phyloP scores from a whole-genome alignment of 257 asterid species.

The Solanum rostratum region DNA sequence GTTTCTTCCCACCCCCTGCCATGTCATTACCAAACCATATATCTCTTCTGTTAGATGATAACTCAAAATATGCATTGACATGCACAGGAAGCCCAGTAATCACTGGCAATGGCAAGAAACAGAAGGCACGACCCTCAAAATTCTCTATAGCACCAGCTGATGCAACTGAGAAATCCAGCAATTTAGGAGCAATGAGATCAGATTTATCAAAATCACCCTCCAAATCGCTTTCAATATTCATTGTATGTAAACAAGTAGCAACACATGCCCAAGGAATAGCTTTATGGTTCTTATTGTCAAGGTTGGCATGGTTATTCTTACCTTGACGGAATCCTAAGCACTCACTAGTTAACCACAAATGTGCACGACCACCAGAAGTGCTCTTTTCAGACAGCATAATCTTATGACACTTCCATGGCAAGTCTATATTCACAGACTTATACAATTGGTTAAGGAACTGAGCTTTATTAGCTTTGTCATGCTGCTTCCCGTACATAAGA shows the following conservation, averaged over 20 bases:
- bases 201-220: conserved; percentile 21
- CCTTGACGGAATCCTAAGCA: conserved; percentile 46
- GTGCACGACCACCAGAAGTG: conserved; percentile 42
- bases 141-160: conserved; percentile 21
- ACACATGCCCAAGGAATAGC: conserved; percentile 87
- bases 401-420: conserved; percentile 89
- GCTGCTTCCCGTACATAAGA: conserved; percentile 47
- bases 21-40: conserved; percentile 98
- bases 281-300: conserved; percentile 51
- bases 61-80: conserved; percentile 86
- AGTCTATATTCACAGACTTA: conserved; percentile 36
- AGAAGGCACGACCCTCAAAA: conserved; percentile 92
- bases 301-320: conserved; percentile 33
- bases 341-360: conserved; percentile 81
- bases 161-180: conserved; percentile 28
- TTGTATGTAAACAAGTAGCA: conserved; percentile 58
- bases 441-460: conserved; percentile 59
- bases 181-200: conserved; percentile 31
- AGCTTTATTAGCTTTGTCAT: conserved; percentile 44
- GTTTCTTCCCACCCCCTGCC: conserved; percentile 95
- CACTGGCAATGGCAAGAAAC: conserved; percentile 89
- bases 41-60: conserved; percentile 92
- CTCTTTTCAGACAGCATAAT: conserved; percentile 65
- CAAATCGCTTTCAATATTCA: conserved; percentile 24
- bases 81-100: conserved; percentile 89